Conservation (phyloP, 2,329 filamentous ascomycete species). For the Aspergillus sp. region DNA sequence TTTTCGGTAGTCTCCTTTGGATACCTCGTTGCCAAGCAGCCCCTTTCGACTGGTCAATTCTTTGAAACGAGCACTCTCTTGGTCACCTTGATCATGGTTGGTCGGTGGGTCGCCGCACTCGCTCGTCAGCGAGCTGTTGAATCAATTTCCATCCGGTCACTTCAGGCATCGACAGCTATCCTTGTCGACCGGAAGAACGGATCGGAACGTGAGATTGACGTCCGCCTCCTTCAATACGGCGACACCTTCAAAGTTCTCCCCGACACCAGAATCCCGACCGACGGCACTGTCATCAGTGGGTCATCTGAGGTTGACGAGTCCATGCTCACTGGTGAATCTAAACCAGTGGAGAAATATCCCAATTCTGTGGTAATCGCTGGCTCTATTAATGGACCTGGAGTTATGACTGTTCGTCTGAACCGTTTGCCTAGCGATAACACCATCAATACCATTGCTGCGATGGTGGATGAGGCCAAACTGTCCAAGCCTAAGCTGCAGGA, state of each 20-base stretch:
- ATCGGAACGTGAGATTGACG: slow-evolving; percentile 58
- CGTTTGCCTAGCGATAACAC: slow-evolving; percentile 71
- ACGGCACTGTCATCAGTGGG: slow-evolving; percentile 65
- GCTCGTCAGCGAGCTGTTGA: slow-evolving; percentile 51
- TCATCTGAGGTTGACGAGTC: slow-evolving; percentile 71
- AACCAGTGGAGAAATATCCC: slow-evolving; percentile 58
- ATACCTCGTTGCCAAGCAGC: slow-evolving; percentile 33
- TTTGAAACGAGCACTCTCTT: slow-evolving; percentile 59
- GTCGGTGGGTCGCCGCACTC: slow-evolving; percentile 51
- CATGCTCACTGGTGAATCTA: slow-evolving; percentile 72
- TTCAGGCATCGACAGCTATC: slow-evolving; percentile 60
- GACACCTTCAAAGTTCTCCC: slow-evolving; percentile 66
- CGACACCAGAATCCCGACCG: slow-evolving; percentile 63
- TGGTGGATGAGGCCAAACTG: slow-evolving; percentile 70
- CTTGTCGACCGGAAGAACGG: slow-evolving; percentile 44
- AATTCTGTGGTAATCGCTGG: slow-evolving; percentile 64
- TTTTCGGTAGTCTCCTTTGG: slow-evolving; percentile 53
- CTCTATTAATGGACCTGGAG: slow-evolving; percentile 55
- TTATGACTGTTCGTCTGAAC: slow-evolving; percentile 54
- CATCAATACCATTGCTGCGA: slow-evolving; percentile 64
- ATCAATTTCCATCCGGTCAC: slow-evolving; percentile 51
- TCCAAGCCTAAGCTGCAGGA: slow-evolving; percentile 69
- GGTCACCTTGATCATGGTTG: slow-evolving; percentile 55
- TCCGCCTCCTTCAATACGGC: slow-evolving; percentile 67
- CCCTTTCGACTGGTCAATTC: slow-evolving; percentile 47